A percentile compares a stretch with the other conserved stretches of the same genome.
Evolutionary conservation across 2,329 filamentous ascomycete species (phyloP).

Genomic region (Ilyonectria robusta): DNA sequence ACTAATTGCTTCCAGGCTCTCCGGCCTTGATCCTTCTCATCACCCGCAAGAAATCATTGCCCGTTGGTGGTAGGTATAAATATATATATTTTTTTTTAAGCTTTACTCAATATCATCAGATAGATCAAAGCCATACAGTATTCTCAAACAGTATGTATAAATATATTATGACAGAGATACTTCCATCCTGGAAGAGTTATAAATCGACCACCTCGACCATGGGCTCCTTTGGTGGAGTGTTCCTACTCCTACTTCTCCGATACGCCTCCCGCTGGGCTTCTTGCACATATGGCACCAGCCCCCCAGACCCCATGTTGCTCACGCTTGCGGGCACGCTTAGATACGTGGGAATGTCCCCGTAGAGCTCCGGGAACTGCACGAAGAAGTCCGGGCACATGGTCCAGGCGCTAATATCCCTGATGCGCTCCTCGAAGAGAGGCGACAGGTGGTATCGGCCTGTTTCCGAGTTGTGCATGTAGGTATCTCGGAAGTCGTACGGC

Average conservation of each 20-base stretch:
- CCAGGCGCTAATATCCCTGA: conserved; percentile 49
- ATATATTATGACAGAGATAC: too few species aligned
- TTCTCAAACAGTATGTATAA: too few species aligned
- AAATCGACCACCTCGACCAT: too few species aligned
- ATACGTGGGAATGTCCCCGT: conserved; percentile 49
- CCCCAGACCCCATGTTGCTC: neutral
- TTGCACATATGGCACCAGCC: neutral
- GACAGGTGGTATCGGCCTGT: conserved; percentile 46
- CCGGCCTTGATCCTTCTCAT: too few species aligned
- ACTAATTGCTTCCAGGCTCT: too few species aligned
- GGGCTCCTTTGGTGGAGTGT: too few species aligned
- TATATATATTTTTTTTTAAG: too few species aligned
- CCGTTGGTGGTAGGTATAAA: too few species aligned
- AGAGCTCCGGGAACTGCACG: conserved; percentile 45
- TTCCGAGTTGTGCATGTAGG: conserved; percentile 43
- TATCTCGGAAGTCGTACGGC: conserved; percentile 45
- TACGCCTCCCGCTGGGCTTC: neutral
- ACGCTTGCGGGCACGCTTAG: neutral
- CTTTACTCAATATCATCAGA: too few species aligned
- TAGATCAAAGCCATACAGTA: too few species aligned
- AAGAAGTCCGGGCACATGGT: conserved; percentile 49
- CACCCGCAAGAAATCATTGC: too few species aligned
- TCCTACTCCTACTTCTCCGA: neutral
- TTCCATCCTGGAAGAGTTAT: too few species aligned
- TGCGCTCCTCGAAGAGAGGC: conserved; percentile 42